These are phyloP conservation scores for Mycosphaerelloides madeirae DNA, from an alignment of 2,329 filamentous ascomycete genomes.

Conservation along the genomic window DNA sequence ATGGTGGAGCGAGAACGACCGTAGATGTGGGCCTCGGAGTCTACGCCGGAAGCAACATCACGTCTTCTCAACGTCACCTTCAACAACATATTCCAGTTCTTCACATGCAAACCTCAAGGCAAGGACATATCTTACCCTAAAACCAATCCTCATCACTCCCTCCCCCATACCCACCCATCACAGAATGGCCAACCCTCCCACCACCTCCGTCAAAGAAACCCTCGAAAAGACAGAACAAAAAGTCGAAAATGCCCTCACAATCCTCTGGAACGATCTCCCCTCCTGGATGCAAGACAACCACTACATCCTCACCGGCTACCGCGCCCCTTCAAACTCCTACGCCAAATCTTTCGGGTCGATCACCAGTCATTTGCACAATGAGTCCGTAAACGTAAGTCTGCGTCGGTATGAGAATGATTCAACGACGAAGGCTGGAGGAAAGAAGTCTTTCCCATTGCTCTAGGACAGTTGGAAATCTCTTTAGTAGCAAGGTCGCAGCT, in stretches of 20 bases:
- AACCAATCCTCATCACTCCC: background rate
- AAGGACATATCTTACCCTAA: too few relatives aligned
- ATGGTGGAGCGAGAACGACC: background rate
- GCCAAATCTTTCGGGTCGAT: constrained; percentile 54
- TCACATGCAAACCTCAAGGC: too few relatives aligned
- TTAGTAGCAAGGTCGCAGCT: too few relatives aligned
- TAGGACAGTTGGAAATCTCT: too few relatives aligned
- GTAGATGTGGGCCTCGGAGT: background rate
- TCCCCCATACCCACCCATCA: too few relatives aligned
- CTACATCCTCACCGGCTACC: constrained; percentile 63
- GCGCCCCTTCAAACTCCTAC: constrained; percentile 59
- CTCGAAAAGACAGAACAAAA: constrained; percentile 24
- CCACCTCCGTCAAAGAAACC: constrained; percentile 1
- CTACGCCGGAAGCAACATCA: too few relatives aligned
- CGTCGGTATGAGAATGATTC: too few relatives aligned
- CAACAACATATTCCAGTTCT: too few relatives aligned
- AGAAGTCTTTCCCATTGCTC: too few relatives aligned
- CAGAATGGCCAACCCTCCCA: background rate
- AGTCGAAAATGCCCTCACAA: constrained; percentile 35
- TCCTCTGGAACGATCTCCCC: constrained; percentile 45
- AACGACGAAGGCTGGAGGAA: too few relatives aligned
- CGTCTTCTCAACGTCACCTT: too few relatives aligned
- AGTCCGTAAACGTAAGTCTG: constrained; percentile 66
- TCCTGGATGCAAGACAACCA: constrained; percentile 59
- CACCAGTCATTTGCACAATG: constrained; percentile 58